Conservation (phyloP, 345 rosid species). For the Corymbia maculata region DNA sequence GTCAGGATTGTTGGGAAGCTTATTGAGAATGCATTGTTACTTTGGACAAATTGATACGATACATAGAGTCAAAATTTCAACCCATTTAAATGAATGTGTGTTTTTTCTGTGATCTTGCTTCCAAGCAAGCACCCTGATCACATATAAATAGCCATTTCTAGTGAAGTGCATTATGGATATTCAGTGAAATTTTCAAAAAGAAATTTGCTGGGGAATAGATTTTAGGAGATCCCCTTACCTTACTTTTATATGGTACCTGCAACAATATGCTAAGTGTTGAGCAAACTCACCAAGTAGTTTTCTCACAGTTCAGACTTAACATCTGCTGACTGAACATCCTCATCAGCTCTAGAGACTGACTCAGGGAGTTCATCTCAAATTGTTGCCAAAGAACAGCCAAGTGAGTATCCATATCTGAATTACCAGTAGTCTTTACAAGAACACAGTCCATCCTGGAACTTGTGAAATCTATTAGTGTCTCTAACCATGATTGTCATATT, state of each 20-base stretch:
- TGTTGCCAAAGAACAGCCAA: background rate
- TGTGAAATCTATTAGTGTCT: conserved; percentile 82
- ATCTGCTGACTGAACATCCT: background rate
- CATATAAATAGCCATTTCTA: background rate
- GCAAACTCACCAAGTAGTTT: background rate
- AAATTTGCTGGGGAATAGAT: background rate
- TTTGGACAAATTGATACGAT: background rate
- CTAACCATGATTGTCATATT: conserved; percentile 47
- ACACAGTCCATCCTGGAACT: conserved; percentile 54
- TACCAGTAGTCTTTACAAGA: conserved; percentile 73
- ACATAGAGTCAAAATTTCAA: background rate
- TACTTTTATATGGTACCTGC: background rate
- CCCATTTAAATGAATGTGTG: background rate
- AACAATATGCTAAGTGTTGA: background rate
- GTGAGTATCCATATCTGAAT: background rate
- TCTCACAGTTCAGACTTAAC: background rate
- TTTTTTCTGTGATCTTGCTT: background rate
- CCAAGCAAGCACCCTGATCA: background rate
- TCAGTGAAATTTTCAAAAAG: background rate
- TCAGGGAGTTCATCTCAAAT: background rate
- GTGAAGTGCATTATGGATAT: background rate
- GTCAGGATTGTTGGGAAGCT: background rate
- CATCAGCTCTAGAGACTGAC: background rate
- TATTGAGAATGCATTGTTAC: background rate
- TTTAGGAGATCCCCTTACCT: background rate